These are phyloP conservation scores for Trichoderma guizhouense DNA, from an alignment of 2,329 filamentous ascomycete species.

Conservation along the genomic window DNA sequence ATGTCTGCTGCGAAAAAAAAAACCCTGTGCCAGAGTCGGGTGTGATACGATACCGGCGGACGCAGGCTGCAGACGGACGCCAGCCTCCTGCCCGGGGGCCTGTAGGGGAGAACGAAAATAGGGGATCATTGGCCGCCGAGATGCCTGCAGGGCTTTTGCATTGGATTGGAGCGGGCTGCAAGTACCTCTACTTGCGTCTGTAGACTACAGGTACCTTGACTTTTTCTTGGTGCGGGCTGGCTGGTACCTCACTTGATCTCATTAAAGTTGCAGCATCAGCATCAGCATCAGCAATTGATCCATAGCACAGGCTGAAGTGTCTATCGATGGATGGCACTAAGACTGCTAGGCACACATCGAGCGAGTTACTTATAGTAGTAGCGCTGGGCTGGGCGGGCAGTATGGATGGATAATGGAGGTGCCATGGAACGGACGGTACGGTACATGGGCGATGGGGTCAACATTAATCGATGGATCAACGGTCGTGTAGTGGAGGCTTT, in stretches of 20 bases:
- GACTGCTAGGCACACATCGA: not conserved
- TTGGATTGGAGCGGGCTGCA: not conserved
- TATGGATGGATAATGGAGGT: not conserved
- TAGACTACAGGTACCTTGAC: not conserved
- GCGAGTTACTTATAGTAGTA: not conserved
- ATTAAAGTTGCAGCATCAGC: no score
- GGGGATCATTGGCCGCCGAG: constrained; percentile 13
- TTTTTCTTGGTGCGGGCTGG: not conserved
- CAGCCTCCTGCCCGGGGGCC: constrained; percentile 8
- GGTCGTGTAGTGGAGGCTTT: not conserved
- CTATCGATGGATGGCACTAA: no score
- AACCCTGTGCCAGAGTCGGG: constrained; percentile 7
- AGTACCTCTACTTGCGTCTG: not conserved
- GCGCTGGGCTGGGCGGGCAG: not conserved
- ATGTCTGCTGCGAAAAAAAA: not conserved
- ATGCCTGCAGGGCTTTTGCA: not conserved
- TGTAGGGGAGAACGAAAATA: constrained; percentile 14
- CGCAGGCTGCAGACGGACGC: constrained; percentile 6
- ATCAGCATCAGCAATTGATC: no score
- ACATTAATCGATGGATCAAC: not conserved
- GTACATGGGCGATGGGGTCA: not conserved
- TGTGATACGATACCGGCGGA: constrained; percentile 17
- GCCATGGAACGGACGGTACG: not conserved
- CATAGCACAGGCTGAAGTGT: no score
- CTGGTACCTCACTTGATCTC: not conserved